A percentile compares a stretch with the other conserved stretches of the same genome.
Conservation (phyloP, 2,329 filamentous ascomycete species). For the Annulohypoxylon truncatum region DNA sequence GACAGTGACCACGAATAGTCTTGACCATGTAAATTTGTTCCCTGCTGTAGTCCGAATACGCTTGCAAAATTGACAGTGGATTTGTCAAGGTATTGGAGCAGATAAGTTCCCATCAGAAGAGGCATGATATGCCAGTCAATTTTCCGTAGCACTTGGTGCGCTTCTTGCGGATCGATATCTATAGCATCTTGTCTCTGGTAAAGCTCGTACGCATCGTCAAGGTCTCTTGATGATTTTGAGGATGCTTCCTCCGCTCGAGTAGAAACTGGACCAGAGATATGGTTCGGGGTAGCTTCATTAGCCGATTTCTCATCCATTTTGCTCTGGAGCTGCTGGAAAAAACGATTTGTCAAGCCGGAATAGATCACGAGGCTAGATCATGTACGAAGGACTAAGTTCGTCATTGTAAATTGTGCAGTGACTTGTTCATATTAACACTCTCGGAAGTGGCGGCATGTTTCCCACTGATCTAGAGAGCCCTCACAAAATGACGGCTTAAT, state of each 20-base stretch:
- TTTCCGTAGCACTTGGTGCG: slow-evolving; percentile 46
- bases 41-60: slow-evolving; percentile 61
- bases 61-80: slow-evolving; percentile 63
- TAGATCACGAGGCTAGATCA: no score
- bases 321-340: background rate
- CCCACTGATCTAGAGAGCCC: background rate
- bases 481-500: slow-evolving; percentile 6
- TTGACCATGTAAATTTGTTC: slow-evolving; percentile 60
- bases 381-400: no score
- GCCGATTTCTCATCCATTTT: slow-evolving; percentile 33
- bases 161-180: slow-evolving; percentile 46
- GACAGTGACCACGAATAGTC: slow-evolving; percentile 63
- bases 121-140: slow-evolving; percentile 50
- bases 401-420: background rate
- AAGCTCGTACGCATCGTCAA: slow-evolving; percentile 52
- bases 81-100: slow-evolving; percentile 53
- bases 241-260: slow-evolving; percentile 20
- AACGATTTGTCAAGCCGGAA: background rate
- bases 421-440: background rate
- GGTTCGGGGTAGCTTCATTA: slow-evolving; percentile 11
- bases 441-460: background rate
- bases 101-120: slow-evolving; percentile 50
- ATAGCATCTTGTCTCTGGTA: slow-evolving; percentile 47
- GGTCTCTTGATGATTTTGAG: slow-evolving; percentile 43
- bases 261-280: background rate